A percentile compares a stretch with the other conserved stretches of the same genome.
Conservation (phyloP, 2,329 filamentous ascomycete species). For the Ophiostoma sp. region DNA sequence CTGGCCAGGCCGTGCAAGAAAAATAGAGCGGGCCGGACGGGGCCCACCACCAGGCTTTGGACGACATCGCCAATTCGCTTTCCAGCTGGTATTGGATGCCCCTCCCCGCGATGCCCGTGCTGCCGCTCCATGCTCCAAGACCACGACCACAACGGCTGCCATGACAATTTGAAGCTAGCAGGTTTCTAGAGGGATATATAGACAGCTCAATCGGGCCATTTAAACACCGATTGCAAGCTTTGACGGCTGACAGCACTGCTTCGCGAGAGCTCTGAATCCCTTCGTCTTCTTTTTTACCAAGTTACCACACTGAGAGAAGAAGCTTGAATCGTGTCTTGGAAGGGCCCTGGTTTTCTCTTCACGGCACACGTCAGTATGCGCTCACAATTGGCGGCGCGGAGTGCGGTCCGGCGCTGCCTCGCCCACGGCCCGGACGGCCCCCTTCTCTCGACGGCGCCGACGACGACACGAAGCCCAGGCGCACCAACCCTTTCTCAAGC, state of each 20-base stretch:
- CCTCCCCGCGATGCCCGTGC: constrained; percentile 13
- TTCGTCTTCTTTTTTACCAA: neutral
- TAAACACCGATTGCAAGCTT: neutral
- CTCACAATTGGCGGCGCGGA: constrained; percentile 52
- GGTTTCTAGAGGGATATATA: neutral
- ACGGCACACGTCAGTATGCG: constrained; percentile 43
- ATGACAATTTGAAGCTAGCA: neutral
- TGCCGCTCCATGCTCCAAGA: neutral
- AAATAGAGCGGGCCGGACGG: constrained; percentile 7
- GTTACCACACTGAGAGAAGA: neutral
- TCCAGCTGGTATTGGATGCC: neutral
- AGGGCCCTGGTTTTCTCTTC: too few relatives aligned
- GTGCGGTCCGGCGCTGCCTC: constrained; percentile 53
- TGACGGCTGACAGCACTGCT: neutral
- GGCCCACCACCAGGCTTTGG: neutral
- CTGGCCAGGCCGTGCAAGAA: constrained; percentile 13
- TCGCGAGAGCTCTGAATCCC: neutral
- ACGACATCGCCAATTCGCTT: constrained; percentile 11
- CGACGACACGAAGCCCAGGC: neutral
- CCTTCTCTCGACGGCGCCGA: constrained; percentile 1
- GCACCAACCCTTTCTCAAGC: neutral
- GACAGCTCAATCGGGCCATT: neutral
- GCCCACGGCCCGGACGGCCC: constrained; percentile 27
- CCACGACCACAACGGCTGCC: neutral
- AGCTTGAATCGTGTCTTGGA: neutral